These are phyloP conservation scores for Aspergillus fumigatiaffinis DNA, from an alignment of 2,329 filamentous ascomycete genomes.

Conservation along the genomic window DNA sequence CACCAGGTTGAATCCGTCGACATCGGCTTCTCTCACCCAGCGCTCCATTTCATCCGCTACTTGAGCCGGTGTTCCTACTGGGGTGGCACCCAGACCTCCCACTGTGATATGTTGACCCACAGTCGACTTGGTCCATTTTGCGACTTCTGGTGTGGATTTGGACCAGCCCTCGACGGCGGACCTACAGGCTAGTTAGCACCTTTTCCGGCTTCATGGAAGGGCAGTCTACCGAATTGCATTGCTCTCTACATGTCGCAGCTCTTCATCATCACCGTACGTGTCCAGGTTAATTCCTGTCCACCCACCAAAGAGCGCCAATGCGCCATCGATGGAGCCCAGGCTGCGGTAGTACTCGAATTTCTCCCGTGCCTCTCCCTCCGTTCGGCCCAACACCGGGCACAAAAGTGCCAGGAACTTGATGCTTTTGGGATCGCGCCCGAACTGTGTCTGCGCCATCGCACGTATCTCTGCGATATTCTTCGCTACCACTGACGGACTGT, in stretches of 20 bases:
- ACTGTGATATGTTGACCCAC: conserved; percentile 65
- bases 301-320: conserved; percentile 66
- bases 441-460: conserved; percentile 48
- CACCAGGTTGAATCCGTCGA: conserved; percentile 73
- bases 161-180: conserved; percentile 50
- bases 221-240: too few relatives aligned
- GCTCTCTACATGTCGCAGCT: conserved; percentile 58
- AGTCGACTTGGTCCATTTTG: conserved; percentile 69
- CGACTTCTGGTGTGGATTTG: conserved; percentile 54
- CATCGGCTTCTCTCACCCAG: conserved; percentile 65
- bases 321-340: conserved; percentile 63
- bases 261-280: conserved; percentile 60
- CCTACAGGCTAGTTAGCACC: conserved; percentile 21
- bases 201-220: too few relatives aligned
- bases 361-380: conserved; percentile 61
- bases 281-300: conserved; percentile 68
- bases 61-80: conserved; percentile 61
- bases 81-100: conserved; percentile 62
- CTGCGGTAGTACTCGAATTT: conserved; percentile 61
- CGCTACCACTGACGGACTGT: conserved; percentile 58
- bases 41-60: conserved; percentile 65
- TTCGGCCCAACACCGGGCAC: conserved; percentile 61
- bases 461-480: conserved; percentile 63
- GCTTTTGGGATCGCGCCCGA: conserved; percentile 54
- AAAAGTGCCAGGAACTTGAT: conserved; percentile 68